Evolutionary conservation across 495 filamentous ascomycete genomes (phyloP), one percentile per base, ranked within the genome.

Genomic region (Aspergillus haitiensis): DNA sequence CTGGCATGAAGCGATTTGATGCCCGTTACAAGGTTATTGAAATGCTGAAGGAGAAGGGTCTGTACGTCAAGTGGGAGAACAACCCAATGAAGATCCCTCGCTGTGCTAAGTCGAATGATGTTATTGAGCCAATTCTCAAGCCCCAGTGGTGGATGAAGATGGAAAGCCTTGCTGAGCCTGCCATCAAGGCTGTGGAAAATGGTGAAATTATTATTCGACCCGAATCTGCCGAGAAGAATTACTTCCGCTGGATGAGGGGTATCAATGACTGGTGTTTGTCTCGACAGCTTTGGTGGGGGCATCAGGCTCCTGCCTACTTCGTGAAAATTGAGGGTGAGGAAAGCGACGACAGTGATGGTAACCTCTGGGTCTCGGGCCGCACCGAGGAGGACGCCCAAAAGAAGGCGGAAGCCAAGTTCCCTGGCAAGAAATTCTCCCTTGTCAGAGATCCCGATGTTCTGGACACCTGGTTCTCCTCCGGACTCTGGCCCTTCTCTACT

Each of bases 211-310:
- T 84, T 69, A 88, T 93, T 52, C 69, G 75, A 44, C 90, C 89
- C n/a, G 86, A 88, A 66, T 80, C 76, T 37, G 80, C 84, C 2
- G 84, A 88, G 73, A 88, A 86, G 76, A 84, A 74, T 63, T 93
- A 90, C 69, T 86, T 78, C 68, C 80, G 82, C 51, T 93, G 89
- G 89, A 78, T 93, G 76, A 70, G 80, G 40, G 83, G 84, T 62
- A 81, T 91, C 70, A 86, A 91, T 51, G 89, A 92, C 68, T 92
- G 90, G 90, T 93, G 89, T 75, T 74, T 93, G 37, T 90, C 87
- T 7, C 75, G 90, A 61, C 90, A 93, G 72, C 81, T 93, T 21
- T 93, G 90, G 90, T 93, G 89, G 89, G 90, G 90, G 50, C 90
- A 93, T 70, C 87, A 88, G 67, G 82, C 84, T 36, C 89, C 89